Conservation (phyloP, 768 basidiomycete species). For the Auricularia cornea region DNA sequence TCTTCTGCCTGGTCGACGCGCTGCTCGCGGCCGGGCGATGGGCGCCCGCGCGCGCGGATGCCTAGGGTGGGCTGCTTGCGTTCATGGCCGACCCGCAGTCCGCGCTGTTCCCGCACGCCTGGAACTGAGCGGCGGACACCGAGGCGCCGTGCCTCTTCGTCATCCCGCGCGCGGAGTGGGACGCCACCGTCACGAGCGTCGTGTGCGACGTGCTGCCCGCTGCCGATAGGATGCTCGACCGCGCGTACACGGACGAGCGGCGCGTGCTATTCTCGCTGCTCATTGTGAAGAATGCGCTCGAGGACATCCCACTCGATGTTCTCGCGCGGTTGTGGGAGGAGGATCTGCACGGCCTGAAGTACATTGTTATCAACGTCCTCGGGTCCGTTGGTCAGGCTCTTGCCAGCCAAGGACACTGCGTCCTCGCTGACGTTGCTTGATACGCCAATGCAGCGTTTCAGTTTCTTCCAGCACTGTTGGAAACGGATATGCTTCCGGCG, state of each 20-base stretch:
- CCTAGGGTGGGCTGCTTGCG: conserved; percentile 58
- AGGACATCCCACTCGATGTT: conserved; percentile 44
- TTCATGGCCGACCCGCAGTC: conserved; percentile 53
- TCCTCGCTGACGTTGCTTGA: conserved; percentile 48
- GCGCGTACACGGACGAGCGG: conserved; percentile 40
- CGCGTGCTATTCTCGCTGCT: conserved; percentile 58
- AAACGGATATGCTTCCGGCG: conserved; percentile 40
- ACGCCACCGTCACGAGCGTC: conserved; percentile 53
- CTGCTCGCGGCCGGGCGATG: conserved; percentile 55
- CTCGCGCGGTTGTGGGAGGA: conserved; percentile 56
- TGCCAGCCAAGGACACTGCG: conserved; percentile 25
- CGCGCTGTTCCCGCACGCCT: conserved; percentile 50
- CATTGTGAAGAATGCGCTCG: conserved; percentile 45
- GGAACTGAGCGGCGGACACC: conserved; percentile 42
- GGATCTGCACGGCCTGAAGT: conserved; percentile 45
- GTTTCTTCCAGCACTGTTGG: conserved; percentile 39
- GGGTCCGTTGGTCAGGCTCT: conserved; percentile 39
- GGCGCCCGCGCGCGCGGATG: conserved; percentile 52
- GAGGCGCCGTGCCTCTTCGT: conserved; percentile 39
- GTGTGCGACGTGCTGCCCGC: conserved; percentile 57
- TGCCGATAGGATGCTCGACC: conserved; percentile 53
- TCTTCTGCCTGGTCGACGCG: conserved; percentile 63
- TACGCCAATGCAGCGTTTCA: conserved; percentile 43
- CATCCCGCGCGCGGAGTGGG: conserved; percentile 54
- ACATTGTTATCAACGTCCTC: conserved; percentile 47